Conservation (phyloP, 2,329 filamentous ascomycete species). For the Pestalotiopsis sp. region DNA sequence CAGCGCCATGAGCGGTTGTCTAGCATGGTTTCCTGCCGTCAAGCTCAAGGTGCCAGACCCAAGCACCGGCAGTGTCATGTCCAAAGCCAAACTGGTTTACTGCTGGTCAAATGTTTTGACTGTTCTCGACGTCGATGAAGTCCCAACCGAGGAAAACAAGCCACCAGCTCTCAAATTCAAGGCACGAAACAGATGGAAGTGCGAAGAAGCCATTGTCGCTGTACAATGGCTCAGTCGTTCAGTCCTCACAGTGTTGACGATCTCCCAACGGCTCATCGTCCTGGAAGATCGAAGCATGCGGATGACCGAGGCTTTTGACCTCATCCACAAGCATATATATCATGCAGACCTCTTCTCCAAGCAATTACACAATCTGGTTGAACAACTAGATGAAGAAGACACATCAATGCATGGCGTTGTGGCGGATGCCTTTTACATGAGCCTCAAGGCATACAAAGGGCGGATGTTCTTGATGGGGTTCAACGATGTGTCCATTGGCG, state of each 20-base stretch:
- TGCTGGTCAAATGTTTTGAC: constrained; percentile 99
- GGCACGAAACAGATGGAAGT: constrained; percentile 85
- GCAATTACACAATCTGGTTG: constrained; percentile 82
- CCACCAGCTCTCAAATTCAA: constrained; percentile 79
- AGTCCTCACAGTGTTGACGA: constrained; percentile 87
- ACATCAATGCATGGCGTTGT: constrained; percentile 92
- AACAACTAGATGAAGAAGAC: constrained; percentile 86
- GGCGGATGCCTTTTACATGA: constrained; percentile 97
- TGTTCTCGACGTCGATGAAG: constrained; percentile 83
- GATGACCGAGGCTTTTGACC: constrained; percentile 92
- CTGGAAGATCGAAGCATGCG: constrained; percentile 87
- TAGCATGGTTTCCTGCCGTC: constrained; percentile 97
- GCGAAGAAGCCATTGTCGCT: constrained; percentile 92
- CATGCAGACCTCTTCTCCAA: constrained; percentile 88
- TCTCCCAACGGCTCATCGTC: constrained; percentile 90
- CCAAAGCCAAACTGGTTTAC: constrained; percentile 88
- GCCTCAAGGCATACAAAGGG: constrained; percentile 93
- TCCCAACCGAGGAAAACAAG: constrained; percentile 71
- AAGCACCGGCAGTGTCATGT: constrained; percentile 68
- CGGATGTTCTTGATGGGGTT: constrained; percentile 91
- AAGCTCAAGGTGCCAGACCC: constrained; percentile 79
- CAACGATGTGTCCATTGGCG: constrained; percentile 88
- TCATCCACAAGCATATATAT: constrained; percentile 90
- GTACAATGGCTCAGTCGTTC: constrained; percentile 97
- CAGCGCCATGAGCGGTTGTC: constrained; percentile 87